Percentiles rank a stretch among this genome's conserved stretches.
phyloP scores from a whole-genome alignment of 2,329 filamentous ascomycete genomes.

The Harringtonia lauricola region DNA sequence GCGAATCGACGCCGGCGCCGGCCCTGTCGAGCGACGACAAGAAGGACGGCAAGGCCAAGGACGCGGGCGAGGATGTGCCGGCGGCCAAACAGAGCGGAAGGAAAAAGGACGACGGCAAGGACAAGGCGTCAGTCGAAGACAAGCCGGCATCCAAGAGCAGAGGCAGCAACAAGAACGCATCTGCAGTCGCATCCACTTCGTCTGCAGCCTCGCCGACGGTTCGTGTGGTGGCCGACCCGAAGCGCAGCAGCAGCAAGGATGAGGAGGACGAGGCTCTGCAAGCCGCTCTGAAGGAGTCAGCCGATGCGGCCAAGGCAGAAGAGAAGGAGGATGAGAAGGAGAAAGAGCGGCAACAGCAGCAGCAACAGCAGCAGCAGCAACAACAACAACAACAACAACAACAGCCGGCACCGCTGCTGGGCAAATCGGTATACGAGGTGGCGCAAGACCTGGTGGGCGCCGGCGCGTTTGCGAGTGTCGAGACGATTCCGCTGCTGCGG shows the following conservation, averaged over 20 bases:
- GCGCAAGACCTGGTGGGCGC: slow-evolving; percentile 11
- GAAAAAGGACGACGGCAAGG: slow-evolving; percentile 4
- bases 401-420: not conserved
- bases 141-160: not conserved
- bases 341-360: too few species aligned
- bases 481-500: not conserved
- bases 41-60: slow-evolving; percentile 1
- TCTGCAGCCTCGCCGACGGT: too few species aligned
- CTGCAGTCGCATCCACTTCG: not conserved
- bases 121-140: slow-evolving; percentile 1
- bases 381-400: not conserved
- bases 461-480: slow-evolving; percentile 6
- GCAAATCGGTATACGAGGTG: slow-evolving; percentile 7
- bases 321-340: too few species aligned
- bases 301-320: not conserved
- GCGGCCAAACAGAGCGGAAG: not conserved
- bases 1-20: slow-evolving; percentile 12
- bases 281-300: too few species aligned
- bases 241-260: not conserved
- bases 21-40: not conserved
- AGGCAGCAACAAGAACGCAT: not conserved
- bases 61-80: not conserved
- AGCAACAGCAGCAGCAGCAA: not conserved
- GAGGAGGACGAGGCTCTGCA: too few species aligned
- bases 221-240: too few species aligned